These are phyloP conservation scores for Aspergillus sojae DNA, from an alignment of 2,329 filamentous ascomycete species.

Conservation along the genomic window DNA sequence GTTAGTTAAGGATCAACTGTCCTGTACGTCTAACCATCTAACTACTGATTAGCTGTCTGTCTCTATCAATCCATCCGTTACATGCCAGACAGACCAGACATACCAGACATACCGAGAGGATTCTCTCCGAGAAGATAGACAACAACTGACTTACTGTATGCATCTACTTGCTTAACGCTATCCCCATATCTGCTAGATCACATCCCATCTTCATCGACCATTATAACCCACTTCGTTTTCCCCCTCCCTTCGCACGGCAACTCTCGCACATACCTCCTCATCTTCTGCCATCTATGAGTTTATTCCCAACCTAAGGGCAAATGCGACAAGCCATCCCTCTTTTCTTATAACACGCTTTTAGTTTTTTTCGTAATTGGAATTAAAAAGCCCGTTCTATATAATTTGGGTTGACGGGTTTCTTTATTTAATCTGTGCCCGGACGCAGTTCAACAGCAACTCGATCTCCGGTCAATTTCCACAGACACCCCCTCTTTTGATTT, in stretches of 20 bases:
- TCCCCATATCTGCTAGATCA: neutral
- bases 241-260: neutral
- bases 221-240: neutral
- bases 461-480: constrained; percentile 1
- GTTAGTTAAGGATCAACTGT: neutral
- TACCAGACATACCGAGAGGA: neutral
- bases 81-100: neutral
- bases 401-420: neutral
- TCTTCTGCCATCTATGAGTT: neutral
- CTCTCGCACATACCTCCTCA: neutral
- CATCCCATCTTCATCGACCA: neutral
- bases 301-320: neutral
- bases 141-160: neutral
- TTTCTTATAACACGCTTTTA: neutral
- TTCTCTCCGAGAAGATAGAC: neutral
- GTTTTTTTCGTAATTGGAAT: neutral
- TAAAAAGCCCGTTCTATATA: neutral
- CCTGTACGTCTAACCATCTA: neutral
- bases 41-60: neutral
- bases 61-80: neutral
- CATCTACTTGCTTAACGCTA: constrained; percentile 3
- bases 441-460: neutral
- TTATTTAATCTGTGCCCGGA: neutral
- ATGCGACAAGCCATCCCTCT: neutral
- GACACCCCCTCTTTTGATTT: neutral